phyloP scores from a whole-genome alignment of 2,329 filamentous ascomycete genomes.

The Colletotrichum magnum region DNA sequence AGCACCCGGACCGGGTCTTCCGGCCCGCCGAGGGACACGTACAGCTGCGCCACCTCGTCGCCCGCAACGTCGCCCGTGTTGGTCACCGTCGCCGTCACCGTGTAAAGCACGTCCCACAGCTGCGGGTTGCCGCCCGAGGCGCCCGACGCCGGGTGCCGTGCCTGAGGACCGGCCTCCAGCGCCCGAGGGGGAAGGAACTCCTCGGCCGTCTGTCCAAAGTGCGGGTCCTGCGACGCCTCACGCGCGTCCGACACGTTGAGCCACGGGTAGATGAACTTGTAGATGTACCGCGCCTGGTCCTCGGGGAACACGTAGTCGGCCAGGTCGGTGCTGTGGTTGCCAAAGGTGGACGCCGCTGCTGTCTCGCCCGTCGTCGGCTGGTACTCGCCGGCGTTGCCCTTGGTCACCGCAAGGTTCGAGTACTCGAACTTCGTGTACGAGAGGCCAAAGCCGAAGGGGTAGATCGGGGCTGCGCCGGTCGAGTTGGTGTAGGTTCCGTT shows the following conservation, averaged over 20 bases:
- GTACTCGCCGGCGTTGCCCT: constrained; percentile 66
- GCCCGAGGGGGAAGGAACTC: constrained; percentile 74
- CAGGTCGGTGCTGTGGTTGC: constrained; percentile 73
- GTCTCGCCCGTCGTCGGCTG: constrained; percentile 73
- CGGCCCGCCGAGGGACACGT: constrained; percentile 84
- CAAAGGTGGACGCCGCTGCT: constrained; percentile 73
- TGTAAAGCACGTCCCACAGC: constrained; percentile 80
- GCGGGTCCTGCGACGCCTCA: constrained; percentile 69
- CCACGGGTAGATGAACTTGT: constrained; percentile 78
- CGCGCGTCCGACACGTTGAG: constrained; percentile 73
- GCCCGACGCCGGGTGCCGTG: constrained; percentile 64
- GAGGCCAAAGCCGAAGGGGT: constrained; percentile 86
- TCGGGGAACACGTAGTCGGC: constrained; percentile 78
- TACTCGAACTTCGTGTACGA: constrained; percentile 86
- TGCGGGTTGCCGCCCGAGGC: constrained; percentile 74
- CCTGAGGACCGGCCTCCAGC: constrained; percentile 69
- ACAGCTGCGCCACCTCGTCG: constrained; percentile 83
- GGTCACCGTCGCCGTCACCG: constrained; percentile 75
- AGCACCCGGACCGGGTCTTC: constrained; percentile 78
- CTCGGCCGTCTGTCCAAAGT: constrained; percentile 71
- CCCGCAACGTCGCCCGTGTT: constrained; percentile 78
- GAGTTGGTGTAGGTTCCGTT: constrained; percentile 34
- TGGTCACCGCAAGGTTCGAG: constrained; percentile 73
- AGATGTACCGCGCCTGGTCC: constrained; percentile 64
- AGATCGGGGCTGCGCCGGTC: constrained; percentile 71